Percentiles rank a stretch among this genome's conserved stretches.
Conservation (phyloP, 164 flowering plant species). For the Cinnamomum micranthum region DNA sequence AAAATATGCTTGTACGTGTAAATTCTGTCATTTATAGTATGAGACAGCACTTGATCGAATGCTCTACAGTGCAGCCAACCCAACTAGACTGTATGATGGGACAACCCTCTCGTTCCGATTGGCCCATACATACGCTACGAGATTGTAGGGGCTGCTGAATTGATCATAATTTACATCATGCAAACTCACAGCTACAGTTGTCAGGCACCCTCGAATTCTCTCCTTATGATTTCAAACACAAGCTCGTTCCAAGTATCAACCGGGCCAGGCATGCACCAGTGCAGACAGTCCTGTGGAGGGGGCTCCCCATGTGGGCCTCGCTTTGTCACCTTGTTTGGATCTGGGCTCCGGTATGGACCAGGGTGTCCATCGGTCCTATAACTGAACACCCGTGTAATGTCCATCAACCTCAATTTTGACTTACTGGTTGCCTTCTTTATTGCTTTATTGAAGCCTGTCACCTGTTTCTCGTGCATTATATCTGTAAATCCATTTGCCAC, state of each 20-base stretch:
- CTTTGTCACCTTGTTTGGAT: constrained; percentile 81
- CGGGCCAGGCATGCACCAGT: constrained; percentile 99
- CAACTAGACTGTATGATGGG: no score
- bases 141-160: neutral
- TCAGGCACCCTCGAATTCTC: constrained; percentile 41
- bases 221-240: constrained; percentile 66
- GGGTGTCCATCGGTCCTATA: constrained; percentile 96
- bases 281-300: constrained; percentile 97
- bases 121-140: neutral
- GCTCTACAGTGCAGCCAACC: no score
- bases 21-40: no score
- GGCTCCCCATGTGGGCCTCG: constrained; percentile 85
- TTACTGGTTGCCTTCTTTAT: constrained; percentile 40
- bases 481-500: constrained; percentile 73
- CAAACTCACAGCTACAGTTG: neutral
- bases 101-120: no score
- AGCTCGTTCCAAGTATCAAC: constrained; percentile 97
- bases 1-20: no score
- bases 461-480: constrained; percentile 78
- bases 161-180: neutral
- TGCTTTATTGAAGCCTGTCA: constrained; percentile 60
- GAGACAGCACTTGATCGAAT: no score
- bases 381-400: constrained; percentile 65
- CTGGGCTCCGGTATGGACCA: constrained; percentile 81
- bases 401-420: constrained; percentile 73